Percentiles rank a stretch among this genome's conserved stretches.
Conservation (phyloP, 192 early-diverging fungal genomes). For the Rhizoclosmatium sp. region DNA sequence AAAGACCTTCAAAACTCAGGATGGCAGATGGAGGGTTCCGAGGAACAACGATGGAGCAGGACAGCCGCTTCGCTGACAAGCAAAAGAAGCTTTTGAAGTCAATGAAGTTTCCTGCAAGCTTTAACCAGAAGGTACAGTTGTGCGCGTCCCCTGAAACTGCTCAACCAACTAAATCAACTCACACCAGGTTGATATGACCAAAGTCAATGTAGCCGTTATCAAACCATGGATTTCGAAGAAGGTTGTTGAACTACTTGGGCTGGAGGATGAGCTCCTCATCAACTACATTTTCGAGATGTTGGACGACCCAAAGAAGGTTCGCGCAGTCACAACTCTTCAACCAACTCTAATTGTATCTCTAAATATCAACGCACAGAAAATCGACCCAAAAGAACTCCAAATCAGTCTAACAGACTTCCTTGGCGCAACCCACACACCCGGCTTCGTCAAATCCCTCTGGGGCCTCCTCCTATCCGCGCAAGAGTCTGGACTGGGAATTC, state of each 20-base stretch:
- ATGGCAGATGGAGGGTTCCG: constrained; percentile 37
- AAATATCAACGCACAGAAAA: constrained; percentile 49
- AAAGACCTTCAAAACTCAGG: not conserved
- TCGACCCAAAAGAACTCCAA: constrained; percentile 91
- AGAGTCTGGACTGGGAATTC: constrained; percentile 80
- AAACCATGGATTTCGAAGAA: constrained; percentile 86
- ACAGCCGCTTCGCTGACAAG: constrained; percentile 82
- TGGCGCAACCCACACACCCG: constrained; percentile 74
- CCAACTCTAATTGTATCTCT: not conserved
- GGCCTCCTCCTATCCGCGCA: constrained; percentile 90
- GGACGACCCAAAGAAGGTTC: constrained; percentile 59
- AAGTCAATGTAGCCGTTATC: constrained; percentile 87
- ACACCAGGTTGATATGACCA: constrained; percentile 80
- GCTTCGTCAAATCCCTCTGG: constrained; percentile 92
- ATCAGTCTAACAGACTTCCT: constrained; percentile 96
- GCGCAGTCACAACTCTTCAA: constrained; percentile 6
- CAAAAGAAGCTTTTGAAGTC: constrained; percentile 80
- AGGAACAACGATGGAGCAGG: constrained; percentile 78
- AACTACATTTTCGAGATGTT: constrained; percentile 87
- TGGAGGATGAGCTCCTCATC: constrained; percentile 94
- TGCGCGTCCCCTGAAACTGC: not conserved
- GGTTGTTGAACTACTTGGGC: constrained; percentile 78
- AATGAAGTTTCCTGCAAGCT: constrained; percentile 83
- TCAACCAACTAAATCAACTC: not conserved
- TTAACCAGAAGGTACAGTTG: constrained; percentile 71